These are phyloP conservation scores for Dacryopinax spathularia DNA, from an alignment of 768 basidiomycete genomes.

Conservation along the genomic window DNA sequence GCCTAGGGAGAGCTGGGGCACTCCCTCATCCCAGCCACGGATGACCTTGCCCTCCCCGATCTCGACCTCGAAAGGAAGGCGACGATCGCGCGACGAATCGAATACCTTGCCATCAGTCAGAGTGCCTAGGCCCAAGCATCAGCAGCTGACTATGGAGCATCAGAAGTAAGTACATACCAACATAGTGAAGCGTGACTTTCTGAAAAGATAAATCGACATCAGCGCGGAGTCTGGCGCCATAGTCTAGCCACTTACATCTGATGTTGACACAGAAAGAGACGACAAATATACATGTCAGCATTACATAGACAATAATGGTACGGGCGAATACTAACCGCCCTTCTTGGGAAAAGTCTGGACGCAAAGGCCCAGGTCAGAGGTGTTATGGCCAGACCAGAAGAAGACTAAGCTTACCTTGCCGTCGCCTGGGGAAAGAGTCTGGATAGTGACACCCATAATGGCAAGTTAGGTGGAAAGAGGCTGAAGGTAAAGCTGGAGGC, in stretches of 20 bases:
- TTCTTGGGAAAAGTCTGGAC: constrained; percentile 42
- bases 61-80: constrained; percentile 44
- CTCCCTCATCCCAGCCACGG: constrained; percentile 68
- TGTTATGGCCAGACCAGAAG: neutral
- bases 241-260: neutral
- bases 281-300: neutral
- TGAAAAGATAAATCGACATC: constrained; percentile 17
- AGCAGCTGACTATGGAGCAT: neutral
- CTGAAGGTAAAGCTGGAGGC: neutral
- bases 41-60: constrained; percentile 76
- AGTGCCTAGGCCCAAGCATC: neutral
- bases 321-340: constrained; percentile 36
- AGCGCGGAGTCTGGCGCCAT: neutral
- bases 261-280: neutral
- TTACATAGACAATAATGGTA: neutral
- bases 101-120: neutral
- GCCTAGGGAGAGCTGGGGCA: constrained; percentile 14
- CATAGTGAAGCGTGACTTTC: constrained; percentile 68
- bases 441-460: constrained; percentile 49
- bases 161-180: constrained; percentile 32
- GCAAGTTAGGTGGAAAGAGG: neutral
- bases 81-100: constrained; percentile 27
- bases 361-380: neutral
- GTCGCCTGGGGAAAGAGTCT: constrained; percentile 45
- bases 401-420: constrained; percentile 18